These are phyloP conservation scores for Skeletonema potamos DNA, from an alignment of 108 stramenopile species.

Conservation along the genomic window DNA sequence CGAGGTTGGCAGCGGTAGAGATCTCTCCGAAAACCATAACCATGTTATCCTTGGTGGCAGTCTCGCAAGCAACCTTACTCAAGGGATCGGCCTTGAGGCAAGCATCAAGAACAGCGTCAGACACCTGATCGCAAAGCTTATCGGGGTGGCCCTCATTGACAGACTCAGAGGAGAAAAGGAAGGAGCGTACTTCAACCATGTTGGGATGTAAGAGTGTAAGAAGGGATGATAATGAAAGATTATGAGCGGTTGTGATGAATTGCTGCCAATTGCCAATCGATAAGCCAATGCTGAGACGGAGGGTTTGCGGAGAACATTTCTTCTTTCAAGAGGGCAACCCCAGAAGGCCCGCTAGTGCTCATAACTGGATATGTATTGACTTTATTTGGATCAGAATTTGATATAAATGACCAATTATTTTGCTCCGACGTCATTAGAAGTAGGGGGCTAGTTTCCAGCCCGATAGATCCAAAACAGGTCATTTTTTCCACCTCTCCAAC, in stretches of 20 bases:
- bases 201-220: slow-evolving; percentile 3
- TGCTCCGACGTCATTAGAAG: neutral
- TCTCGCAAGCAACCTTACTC: slow-evolving; percentile 97
- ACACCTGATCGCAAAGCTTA: slow-evolving; percentile 95
- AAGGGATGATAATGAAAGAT: neutral
- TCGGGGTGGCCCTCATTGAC: slow-evolving; percentile 98
- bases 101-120: slow-evolving; percentile 97
- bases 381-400: too few species aligned
- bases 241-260: neutral
- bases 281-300: neutral
- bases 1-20: slow-evolving; percentile 93
- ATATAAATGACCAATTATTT: too few species aligned
- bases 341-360: neutral
- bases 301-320: neutral
- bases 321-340: neutral
- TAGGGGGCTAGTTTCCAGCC: neutral
- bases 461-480: neutral
- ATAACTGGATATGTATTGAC: neutral
- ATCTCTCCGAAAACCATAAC: slow-evolving; percentile 99
- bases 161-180: slow-evolving; percentile 91
- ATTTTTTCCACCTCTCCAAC: neutral
- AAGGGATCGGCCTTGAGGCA: slow-evolving; percentile 93
- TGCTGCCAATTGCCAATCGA: too few species aligned
- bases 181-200: slow-evolving; percentile 75
- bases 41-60: slow-evolving; percentile 99